Evolutionary conservation across 495 filamentous ascomycete genomes (phyloP).

Genomic region (Neurospora sp.): DNA sequence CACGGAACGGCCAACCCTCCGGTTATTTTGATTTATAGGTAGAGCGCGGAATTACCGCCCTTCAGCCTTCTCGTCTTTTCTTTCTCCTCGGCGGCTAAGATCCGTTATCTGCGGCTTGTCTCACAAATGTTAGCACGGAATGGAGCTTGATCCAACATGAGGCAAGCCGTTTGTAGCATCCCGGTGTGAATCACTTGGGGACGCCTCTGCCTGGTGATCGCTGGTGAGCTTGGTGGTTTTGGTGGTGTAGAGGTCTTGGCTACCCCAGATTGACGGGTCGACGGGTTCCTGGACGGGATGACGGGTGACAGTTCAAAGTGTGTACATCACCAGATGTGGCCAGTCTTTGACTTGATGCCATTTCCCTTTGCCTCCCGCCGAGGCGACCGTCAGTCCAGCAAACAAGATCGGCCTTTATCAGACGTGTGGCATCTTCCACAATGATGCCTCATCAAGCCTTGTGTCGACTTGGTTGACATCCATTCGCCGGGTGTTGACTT

Average conservation of each 20-base stretch:
- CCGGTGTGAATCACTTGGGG: background rate
- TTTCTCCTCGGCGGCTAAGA: background rate
- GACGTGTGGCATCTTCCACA: background rate
- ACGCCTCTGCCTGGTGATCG: background rate
- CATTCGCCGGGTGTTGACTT: background rate
- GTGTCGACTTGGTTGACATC: constrained; percentile 8
- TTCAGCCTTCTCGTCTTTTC: background rate
- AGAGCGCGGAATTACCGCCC: background rate
- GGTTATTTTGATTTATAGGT: background rate
- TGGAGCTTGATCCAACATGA: background rate
- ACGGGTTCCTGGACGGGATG: background rate
- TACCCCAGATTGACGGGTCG: background rate
- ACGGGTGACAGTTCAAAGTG: background rate
- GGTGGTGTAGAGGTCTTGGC: background rate
- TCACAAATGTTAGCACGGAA: background rate
- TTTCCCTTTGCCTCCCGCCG: background rate
- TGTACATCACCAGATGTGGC: background rate
- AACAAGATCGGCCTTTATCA: background rate
- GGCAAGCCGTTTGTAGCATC: background rate
- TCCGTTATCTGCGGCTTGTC: background rate
- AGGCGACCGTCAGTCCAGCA: background rate
- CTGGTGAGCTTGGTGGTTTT: background rate
- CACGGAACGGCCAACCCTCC: background rate
- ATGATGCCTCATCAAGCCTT: constrained; percentile 1
- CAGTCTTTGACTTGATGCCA: background rate